Conservation (phyloP, 2,329 filamentous ascomycete genomes). For the Epichloe typhina region DNA sequence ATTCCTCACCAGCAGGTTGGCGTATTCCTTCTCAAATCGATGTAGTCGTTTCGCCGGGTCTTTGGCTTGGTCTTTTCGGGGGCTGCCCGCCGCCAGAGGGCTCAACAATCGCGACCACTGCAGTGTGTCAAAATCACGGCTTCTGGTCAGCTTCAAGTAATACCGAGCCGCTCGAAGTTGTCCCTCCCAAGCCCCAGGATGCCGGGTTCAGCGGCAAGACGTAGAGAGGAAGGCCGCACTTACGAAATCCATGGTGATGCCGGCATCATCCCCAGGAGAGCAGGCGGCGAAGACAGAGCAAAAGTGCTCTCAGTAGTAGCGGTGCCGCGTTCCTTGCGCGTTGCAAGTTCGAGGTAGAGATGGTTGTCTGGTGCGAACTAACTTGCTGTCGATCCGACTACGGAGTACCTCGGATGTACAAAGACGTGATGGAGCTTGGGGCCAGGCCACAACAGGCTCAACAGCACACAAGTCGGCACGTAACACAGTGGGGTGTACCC, state of each 20-base stretch:
- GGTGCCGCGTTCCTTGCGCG: background rate
- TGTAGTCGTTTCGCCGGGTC: conserved; percentile 51
- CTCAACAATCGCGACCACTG: conserved; percentile 58
- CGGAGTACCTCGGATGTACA: background rate
- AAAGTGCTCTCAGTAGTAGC: background rate
- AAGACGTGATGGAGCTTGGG: no score
- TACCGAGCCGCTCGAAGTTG: background rate
- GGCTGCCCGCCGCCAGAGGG: conserved; percentile 41
- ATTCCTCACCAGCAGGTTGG: conserved; percentile 41
- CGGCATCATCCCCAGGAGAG: conserved; percentile 30
- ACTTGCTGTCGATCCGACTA: background rate
- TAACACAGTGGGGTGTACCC: background rate
- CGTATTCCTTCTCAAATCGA: conserved; percentile 55
- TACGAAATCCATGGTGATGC: conserved; percentile 44
- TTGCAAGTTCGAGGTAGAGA: background rate
- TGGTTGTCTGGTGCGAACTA: background rate
- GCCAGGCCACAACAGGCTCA: no score
- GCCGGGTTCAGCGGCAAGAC: background rate
- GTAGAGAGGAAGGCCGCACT: conserved; percentile 14
- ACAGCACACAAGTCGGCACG: no score
- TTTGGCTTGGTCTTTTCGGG: conserved; percentile 44
- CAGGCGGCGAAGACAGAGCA: conserved; percentile 1
- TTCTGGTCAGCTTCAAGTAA: conserved; percentile 1
- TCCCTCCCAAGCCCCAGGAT: background rate
- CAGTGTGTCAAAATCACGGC: background rate